Conservation (phyloP, 2,329 filamentous ascomycete species). For the Claviceps capensis region DNA sequence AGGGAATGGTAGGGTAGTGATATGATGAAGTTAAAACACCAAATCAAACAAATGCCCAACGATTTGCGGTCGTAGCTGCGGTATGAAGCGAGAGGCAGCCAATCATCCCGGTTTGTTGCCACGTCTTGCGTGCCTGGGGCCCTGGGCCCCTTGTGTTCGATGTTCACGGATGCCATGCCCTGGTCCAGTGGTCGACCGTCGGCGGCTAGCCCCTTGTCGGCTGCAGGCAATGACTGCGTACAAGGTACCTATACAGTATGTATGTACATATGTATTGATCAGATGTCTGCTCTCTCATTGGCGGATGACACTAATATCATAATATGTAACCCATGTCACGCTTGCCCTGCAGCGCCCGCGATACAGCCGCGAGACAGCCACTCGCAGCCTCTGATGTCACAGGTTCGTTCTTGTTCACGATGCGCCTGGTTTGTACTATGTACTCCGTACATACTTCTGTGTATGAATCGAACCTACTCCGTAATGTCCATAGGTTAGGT, state of each 20-base stretch:
- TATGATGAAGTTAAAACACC: too few relatives aligned
- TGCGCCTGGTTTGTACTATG: not conserved
- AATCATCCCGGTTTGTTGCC: too few relatives aligned
- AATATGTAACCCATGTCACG: not conserved
- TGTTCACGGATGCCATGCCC: too few relatives aligned
- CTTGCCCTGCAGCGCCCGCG: not conserved
- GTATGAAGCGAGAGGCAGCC: not conserved
- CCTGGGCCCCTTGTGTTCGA: not conserved
- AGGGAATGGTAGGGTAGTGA: too few relatives aligned
- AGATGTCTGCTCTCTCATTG: not conserved
- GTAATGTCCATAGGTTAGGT: too few relatives aligned
- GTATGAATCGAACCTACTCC: too few relatives aligned
- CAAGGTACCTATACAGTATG: too few relatives aligned
- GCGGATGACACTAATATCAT: not conserved
- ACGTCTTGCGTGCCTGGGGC: too few relatives aligned
- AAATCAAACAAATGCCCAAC: not conserved
- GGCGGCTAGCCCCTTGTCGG: too few relatives aligned
- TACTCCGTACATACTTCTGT: not conserved
- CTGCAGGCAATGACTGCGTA: too few relatives aligned
- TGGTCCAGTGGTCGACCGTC: too few relatives aligned
- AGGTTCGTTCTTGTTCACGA: not conserved
- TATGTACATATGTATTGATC: too few relatives aligned
- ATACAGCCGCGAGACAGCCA: not conserved
- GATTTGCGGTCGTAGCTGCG: not conserved
- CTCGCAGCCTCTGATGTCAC: conserved; percentile 23